A percentile compares a stretch with the other conserved stretches of the same genome.
Evolutionary conservation across 257 asterid species (phyloP).

Genomic region (Solanum chiquidenum): DNA sequence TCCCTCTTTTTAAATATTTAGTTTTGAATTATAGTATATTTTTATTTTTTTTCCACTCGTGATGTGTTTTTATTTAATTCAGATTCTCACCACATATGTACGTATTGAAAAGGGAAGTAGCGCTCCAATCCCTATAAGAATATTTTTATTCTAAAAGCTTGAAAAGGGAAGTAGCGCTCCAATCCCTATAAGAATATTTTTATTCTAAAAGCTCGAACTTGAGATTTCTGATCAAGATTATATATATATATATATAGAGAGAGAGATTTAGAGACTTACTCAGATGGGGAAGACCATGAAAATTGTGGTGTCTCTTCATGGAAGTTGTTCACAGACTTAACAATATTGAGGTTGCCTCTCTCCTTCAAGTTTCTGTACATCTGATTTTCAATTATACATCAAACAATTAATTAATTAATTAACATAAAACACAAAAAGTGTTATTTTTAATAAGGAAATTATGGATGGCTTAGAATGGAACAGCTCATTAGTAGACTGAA

Average conservation of each 20-base stretch:
- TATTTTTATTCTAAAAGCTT: too few species aligned
- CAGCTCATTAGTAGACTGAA: background rate
- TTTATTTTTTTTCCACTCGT: background rate
- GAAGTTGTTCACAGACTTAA: background rate
- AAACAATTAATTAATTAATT: background rate
- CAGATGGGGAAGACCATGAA: background rate
- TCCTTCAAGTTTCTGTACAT: constrained; percentile 8
- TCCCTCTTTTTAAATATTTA: background rate
- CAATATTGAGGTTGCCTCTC: background rate
- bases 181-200: background rate
- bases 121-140: background rate
- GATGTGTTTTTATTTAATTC: background rate
- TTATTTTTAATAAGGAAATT: background rate
- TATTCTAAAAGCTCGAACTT: too few species aligned
- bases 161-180: background rate
- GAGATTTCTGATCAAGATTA: too few species aligned
- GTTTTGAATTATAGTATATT: background rate
- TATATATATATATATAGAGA: background rate
- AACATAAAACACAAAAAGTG: too few species aligned
- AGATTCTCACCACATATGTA: background rate
- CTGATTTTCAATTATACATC: background rate
- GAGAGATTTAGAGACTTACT: background rate
- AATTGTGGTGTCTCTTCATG: background rate
- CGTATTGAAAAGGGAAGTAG: background rate
- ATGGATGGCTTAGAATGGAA: background rate